Percentiles rank a stretch among this genome's conserved stretches.
Evolutionary conservation across 331 rosid species (phyloP).

Genomic region (Malus hybrid): DNA sequence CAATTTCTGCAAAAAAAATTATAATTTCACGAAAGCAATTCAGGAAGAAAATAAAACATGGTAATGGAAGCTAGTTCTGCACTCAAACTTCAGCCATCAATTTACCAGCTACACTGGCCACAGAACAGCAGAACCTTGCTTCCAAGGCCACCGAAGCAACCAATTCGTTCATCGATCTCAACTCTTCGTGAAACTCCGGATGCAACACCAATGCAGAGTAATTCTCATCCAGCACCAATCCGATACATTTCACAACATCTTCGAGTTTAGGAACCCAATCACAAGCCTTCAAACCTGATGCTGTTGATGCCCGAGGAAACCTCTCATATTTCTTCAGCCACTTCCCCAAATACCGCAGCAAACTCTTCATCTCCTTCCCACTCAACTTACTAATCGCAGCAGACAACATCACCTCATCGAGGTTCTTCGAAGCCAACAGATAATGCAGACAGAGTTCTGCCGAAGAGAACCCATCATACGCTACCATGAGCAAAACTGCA

Average conservation of each 20-base stretch:
- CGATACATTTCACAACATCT: conserved; percentile 51
- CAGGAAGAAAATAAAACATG: background rate
- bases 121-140: conserved; percentile 42
- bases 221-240: conserved; percentile 58
- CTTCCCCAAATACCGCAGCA: conserved; percentile 64
- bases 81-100: conserved; percentile 32
- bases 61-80: background rate
- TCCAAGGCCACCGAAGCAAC: conserved; percentile 55
- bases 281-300: conserved; percentile 52
- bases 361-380: conserved; percentile 45
- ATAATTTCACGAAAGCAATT: background rate
- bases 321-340: conserved; percentile 80
- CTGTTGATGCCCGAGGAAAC: conserved; percentile 52
- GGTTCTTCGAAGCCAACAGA: conserved; percentile 60
- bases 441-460: conserved; percentile 68
- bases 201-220: conserved; percentile 68
- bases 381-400: conserved; percentile 52
- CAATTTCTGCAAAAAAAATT: no score
- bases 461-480: conserved; percentile 62
- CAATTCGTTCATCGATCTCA: conserved; percentile 42
- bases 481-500: conserved; percentile 71
- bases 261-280: conserved; percentile 85
- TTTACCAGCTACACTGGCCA: conserved; percentile 43
- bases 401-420: conserved; percentile 38
- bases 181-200: conserved; percentile 69